phyloP scores from a whole-genome alignment of 768 basidiomycete species.

The Phallus indusiatus region DNA sequence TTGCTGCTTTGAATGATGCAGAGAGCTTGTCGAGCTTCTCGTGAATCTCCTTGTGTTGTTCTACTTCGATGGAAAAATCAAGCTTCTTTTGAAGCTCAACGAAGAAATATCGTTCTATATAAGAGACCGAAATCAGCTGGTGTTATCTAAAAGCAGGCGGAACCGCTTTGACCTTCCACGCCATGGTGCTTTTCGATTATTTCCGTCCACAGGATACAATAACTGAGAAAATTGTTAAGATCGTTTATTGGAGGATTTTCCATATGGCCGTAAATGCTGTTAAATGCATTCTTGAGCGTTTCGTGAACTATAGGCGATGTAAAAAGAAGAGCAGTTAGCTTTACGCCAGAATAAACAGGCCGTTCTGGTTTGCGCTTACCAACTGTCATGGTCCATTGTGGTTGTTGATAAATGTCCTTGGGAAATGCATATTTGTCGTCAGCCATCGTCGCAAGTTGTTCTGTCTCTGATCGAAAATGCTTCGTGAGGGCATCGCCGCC shows the following conservation, averaged over 20 bases:
- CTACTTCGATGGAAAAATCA: slow-evolving; percentile 28
- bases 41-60: slow-evolving; percentile 29
- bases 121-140: too few relatives aligned
- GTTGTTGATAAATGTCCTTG: neutral
- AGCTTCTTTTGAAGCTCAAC: slow-evolving; percentile 27
- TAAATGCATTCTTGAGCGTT: slow-evolving; percentile 27
- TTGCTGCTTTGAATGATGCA: slow-evolving; percentile 16
- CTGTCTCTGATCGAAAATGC: too few relatives aligned
- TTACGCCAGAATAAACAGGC: too few relatives aligned
- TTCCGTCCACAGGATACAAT: slow-evolving; percentile 28
- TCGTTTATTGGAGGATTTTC: slow-evolving; percentile 27
- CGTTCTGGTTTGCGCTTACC: neutral
- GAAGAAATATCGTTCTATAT: slow-evolving; percentile 24
- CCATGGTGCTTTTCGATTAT: slow-evolving; percentile 29
- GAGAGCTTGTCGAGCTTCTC: slow-evolving; percentile 20
- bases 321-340: neutral
- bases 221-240: slow-evolving; percentile 31
- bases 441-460: neutral
- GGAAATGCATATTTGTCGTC: neutral
- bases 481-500: too few relatives aligned
- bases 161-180: slow-evolving; percentile 18
- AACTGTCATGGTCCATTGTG: neutral
- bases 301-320: slow-evolving; percentile 28
- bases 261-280: slow-evolving; percentile 25
- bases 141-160: neutral